Evolutionary conservation across 2,329 filamentous ascomycete genomes (phyloP).

Genomic region (Aotearoamyces nothofagi): DNA sequence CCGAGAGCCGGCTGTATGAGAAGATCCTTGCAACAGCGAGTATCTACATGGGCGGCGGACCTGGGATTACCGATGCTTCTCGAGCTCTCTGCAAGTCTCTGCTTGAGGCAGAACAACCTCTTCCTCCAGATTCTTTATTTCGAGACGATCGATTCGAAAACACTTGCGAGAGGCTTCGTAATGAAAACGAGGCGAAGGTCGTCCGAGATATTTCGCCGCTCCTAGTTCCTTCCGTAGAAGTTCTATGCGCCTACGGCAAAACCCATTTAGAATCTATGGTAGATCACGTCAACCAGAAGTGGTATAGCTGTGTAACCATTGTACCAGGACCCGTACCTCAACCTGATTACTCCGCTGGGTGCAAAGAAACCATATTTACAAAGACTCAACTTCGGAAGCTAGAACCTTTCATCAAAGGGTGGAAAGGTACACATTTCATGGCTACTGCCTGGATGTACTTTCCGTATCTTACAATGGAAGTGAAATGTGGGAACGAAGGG

Average conservation of each 20-base stretch:
- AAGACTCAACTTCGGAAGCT: constrained; percentile 20
- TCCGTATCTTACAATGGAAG: constrained; percentile 15
- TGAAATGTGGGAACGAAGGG: constrained; percentile 9
- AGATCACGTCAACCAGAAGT: constrained; percentile 26
- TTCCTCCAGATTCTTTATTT: constrained; percentile 23
- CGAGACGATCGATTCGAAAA: constrained; percentile 21
- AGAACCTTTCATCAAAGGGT: constrained; percentile 12
- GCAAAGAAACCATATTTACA: constrained; percentile 19
- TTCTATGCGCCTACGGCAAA: constrained; percentile 16
- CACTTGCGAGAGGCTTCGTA: constrained; percentile 19
- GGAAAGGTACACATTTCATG: constrained; percentile 8
- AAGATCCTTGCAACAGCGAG: constrained; percentile 23
- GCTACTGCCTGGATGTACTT: constrained; percentile 11
- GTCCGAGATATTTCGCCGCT: constrained; percentile 23
- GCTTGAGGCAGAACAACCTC: constrained; percentile 17
- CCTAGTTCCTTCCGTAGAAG: constrained; percentile 25
- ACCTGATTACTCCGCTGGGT: constrained; percentile 23
- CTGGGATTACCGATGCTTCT: constrained; percentile 19
- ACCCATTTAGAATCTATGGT: constrained; percentile 18
- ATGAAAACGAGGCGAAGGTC: constrained; percentile 23
- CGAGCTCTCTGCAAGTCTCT: constrained; percentile 17
- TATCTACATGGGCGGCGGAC: constrained; percentile 22
- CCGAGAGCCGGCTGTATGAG: constrained; percentile 21
- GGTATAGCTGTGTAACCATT: too few relatives aligned
- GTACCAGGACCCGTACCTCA: constrained; percentile 19